These are phyloP conservation scores for Suzukiozyma palmioleophila DNA, from an alignment of 1,139 yeast species.

Conservation along the genomic window DNA sequence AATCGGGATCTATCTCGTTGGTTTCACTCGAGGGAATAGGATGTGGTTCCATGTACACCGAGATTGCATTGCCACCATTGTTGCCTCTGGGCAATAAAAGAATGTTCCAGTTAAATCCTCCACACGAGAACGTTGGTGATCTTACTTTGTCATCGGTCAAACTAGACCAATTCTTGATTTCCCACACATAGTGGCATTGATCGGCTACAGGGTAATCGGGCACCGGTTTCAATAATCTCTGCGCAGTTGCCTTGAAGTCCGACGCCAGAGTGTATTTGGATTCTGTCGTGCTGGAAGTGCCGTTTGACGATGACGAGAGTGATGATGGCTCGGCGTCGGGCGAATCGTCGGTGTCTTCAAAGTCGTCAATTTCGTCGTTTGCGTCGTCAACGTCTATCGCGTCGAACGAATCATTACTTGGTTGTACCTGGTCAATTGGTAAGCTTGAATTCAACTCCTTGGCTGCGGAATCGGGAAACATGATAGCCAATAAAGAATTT, in stretches of 20 bases:
- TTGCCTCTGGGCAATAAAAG: constrained; percentile 77
- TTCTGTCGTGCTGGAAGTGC: constrained; percentile 5
- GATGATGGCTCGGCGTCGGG: constrained; percentile 6
- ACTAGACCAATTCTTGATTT: constrained; percentile 59
- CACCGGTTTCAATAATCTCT: constrained; percentile 36
- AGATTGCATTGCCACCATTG: constrained; percentile 42
- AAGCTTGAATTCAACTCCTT: neutral
- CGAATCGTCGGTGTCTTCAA: constrained; percentile 9
- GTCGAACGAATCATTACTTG: constrained; percentile 1
- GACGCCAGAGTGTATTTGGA: constrained; percentile 22
- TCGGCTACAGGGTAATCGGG: constrained; percentile 41
- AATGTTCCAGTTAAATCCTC: constrained; percentile 70
- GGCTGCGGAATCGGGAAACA: neutral
- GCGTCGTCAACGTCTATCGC: constrained; percentile 8
- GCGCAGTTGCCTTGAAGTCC: constrained; percentile 26
- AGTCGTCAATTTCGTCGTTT: constrained; percentile 8
- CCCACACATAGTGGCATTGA: constrained; percentile 62
- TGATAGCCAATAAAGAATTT: constrained; percentile 6
- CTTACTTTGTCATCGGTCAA: constrained; percentile 50
- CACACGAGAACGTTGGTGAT: constrained; percentile 53
- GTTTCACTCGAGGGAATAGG: constrained; percentile 35
- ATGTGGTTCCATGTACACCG: constrained; percentile 62
- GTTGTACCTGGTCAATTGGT: neutral
- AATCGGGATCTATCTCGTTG: constrained; percentile 36
- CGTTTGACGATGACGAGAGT: constrained; percentile 4